A percentile compares a stretch with the other conserved stretches of the same genome.
These are phyloP conservation scores for Pichia sp. DNA, from an alignment of 1,139 yeast genomes.

Conservation along the genomic window DNA sequence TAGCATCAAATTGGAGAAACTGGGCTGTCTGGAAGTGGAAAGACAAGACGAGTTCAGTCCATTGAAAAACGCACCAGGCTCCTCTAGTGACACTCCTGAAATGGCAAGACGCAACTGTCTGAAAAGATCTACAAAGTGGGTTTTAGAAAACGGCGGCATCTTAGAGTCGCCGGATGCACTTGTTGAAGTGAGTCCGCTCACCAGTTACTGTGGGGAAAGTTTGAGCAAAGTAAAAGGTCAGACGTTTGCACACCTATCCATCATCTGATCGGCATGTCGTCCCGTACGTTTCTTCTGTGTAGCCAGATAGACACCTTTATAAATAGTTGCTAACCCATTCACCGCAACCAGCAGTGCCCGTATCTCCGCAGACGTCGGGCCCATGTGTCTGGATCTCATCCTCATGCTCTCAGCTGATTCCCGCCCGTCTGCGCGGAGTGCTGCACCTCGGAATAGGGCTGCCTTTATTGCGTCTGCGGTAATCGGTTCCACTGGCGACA, in stretches of 20 bases:
- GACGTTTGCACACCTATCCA: slow-evolving; percentile 30
- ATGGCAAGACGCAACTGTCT: slow-evolving; percentile 67
- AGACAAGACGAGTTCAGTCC: slow-evolving; percentile 87
- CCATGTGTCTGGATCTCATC: too few relatives aligned
- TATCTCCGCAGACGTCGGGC: background rate
- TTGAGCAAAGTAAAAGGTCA: slow-evolving; percentile 53
- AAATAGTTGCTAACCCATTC: too few relatives aligned
- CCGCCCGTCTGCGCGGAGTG: background rate
- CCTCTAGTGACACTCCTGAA: slow-evolving; percentile 75
- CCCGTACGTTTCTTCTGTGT: too few relatives aligned
- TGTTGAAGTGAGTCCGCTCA: slow-evolving; percentile 72
- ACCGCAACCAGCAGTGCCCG: background rate
- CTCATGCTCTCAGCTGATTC: background rate
- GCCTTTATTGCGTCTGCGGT: background rate
- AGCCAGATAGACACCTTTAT: too few relatives aligned
- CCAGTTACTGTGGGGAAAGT: slow-evolving; percentile 85
- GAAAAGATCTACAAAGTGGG: slow-evolving; percentile 71
- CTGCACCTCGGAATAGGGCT: background rate
- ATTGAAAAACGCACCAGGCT: slow-evolving; percentile 82
- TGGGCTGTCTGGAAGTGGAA: slow-evolving; percentile 90
- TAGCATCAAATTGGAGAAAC: slow-evolving; percentile 58
- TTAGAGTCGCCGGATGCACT: slow-evolving; percentile 38
- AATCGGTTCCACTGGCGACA: too few relatives aligned
- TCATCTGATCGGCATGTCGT: too few relatives aligned
- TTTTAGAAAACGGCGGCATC: slow-evolving; percentile 57